A percentile compares a stretch with the other conserved stretches of the same genome.
phyloP scores from a whole-genome alignment of 2,329 filamentous ascomycete genomes.

The Setomelanomma holmii region DNA sequence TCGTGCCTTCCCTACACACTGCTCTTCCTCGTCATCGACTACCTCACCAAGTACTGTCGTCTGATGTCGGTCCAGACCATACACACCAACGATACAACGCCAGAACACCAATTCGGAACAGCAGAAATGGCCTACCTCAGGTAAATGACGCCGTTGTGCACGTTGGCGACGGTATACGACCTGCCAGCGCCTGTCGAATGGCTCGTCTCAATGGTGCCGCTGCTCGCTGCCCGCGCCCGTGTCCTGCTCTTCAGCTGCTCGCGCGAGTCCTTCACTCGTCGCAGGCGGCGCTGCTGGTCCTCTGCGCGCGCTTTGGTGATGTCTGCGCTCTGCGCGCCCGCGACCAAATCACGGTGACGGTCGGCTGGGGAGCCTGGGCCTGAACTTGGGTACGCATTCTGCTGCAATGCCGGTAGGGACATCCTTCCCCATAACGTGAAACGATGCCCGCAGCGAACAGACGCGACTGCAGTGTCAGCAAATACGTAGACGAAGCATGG shows the following conservation, averaged over 20 bases:
- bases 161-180: constrained; percentile 57
- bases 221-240: constrained; percentile 40
- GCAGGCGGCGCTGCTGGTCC: constrained; percentile 41
- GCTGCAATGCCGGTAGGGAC: constrained; percentile 43
- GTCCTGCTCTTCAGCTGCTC: constrained; percentile 46
- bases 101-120: too few relatives aligned
- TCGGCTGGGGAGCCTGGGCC: constrained; percentile 33
- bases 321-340: constrained; percentile 35
- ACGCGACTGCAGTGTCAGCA: constrained; percentile 22
- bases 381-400: constrained; percentile 33
- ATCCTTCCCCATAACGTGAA: constrained; percentile 44
- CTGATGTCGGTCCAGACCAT: too few relatives aligned
- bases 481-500: constrained; percentile 25
- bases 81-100: not conserved
- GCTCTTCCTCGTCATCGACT: not conserved
- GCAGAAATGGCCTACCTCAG: constrained; percentile 47
- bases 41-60: not conserved
- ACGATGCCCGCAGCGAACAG: constrained; percentile 24
- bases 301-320: constrained; percentile 38
- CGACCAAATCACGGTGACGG: constrained; percentile 34
- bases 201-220: constrained; percentile 40
- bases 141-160: constrained; percentile 57
- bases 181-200: constrained; percentile 40
- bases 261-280: constrained; percentile 46
- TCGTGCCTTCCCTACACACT: not conserved